Conservation (phyloP, 2,329 filamentous ascomycete species). For the Moelleriella libera region DNA sequence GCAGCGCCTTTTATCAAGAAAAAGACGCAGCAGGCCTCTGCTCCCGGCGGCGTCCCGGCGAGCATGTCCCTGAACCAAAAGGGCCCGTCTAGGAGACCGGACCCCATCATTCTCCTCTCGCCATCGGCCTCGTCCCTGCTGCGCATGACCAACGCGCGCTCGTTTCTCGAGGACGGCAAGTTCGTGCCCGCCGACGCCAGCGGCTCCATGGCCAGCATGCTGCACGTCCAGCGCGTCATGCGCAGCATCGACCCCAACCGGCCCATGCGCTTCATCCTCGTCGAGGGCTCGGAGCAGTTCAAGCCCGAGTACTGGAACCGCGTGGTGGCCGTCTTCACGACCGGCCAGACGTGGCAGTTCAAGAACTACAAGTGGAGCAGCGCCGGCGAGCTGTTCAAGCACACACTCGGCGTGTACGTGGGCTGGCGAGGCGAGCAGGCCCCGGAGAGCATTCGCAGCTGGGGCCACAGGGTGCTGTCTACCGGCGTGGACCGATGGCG, state of each 20-base stretch:
- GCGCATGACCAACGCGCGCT: conserved; percentile 89
- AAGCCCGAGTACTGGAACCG: conserved; percentile 96
- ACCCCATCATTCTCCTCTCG: conserved; percentile 94
- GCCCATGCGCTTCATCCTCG: conserved; percentile 84
- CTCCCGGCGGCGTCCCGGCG: conserved; percentile 25
- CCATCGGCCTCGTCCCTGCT: conserved; percentile 90
- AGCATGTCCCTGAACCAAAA: conserved; percentile 39
- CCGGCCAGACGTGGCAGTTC: conserved; percentile 96
- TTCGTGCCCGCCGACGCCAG: conserved; percentile 66
- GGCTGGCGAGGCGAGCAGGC: conserved; percentile 78
- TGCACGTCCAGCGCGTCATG: conserved; percentile 70
- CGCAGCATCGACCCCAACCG: conserved; percentile 55
- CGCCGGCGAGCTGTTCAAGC: conserved; percentile 76
- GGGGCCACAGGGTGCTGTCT: conserved; percentile 72
- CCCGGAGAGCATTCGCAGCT: conserved; percentile 65
- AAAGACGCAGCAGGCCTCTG: conserved; percentile 30
- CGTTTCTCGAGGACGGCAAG: conserved; percentile 74
- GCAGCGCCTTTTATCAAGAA: conserved; percentile 62
- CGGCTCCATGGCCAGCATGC: conserved; percentile 58
- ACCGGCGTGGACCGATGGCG: conserved; percentile 79
- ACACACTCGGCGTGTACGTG: conserved; percentile 76
- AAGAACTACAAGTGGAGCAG: conserved; percentile 95
- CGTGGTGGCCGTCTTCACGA: conserved; percentile 93
- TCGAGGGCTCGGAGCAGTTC: conserved; percentile 87
- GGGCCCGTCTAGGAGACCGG: conserved; percentile 33